Percentiles rank a stretch among this genome's conserved stretches.
These are phyloP conservation scores for Neofusicoccum cordaticola DNA, from an alignment of 2,329 filamentous ascomycete genomes.

Conservation along the genomic window DNA sequence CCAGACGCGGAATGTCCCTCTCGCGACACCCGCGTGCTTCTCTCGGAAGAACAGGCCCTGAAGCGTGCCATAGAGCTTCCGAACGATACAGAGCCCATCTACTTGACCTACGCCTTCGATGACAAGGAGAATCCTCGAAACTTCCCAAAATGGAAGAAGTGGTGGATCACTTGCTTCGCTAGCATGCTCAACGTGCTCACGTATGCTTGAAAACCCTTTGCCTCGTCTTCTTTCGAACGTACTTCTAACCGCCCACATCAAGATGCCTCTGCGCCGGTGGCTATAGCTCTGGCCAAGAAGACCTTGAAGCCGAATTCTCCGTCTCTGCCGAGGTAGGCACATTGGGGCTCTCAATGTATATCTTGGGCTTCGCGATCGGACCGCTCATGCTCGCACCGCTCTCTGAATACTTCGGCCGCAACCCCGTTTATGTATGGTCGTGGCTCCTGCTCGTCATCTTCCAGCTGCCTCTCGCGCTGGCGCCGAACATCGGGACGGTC, in stretches of 20 bases:
- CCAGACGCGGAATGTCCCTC: background rate
- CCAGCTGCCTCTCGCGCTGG: slow-evolving; percentile 28
- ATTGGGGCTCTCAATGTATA: slow-evolving; percentile 29
- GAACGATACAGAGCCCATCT: slow-evolving; percentile 21
- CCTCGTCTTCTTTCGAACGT: background rate
- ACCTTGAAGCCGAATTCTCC: background rate
- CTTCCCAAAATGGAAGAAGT: slow-evolving; percentile 39
- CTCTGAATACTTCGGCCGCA: slow-evolving; percentile 29
- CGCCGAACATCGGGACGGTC: slow-evolving; percentile 26
- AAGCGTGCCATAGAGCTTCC: slow-evolving; percentile 20
- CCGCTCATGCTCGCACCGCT: slow-evolving; percentile 30
- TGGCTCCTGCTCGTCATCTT: slow-evolving; percentile 27
- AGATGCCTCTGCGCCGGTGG: slow-evolving; percentile 17
- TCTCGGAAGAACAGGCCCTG: slow-evolving; percentile 22
- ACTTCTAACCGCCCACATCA: background rate
- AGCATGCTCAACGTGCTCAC: slow-evolving; percentile 32
- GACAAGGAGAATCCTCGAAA: slow-evolving; percentile 40
- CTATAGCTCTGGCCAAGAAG: slow-evolving; percentile 10
- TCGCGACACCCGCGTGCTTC: background rate
- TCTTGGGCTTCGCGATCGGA: slow-evolving; percentile 29
- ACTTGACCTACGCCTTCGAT: slow-evolving; percentile 21
- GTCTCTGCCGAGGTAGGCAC: slow-evolving; percentile 13
- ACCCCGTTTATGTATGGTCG: slow-evolving; percentile 24
- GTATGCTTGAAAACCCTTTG: background rate
- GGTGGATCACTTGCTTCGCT: slow-evolving; percentile 43